These are phyloP conservation scores for Verticillium klebahnii DNA, from an alignment of 2,329 filamentous ascomycete species.

Conservation along the genomic window DNA sequence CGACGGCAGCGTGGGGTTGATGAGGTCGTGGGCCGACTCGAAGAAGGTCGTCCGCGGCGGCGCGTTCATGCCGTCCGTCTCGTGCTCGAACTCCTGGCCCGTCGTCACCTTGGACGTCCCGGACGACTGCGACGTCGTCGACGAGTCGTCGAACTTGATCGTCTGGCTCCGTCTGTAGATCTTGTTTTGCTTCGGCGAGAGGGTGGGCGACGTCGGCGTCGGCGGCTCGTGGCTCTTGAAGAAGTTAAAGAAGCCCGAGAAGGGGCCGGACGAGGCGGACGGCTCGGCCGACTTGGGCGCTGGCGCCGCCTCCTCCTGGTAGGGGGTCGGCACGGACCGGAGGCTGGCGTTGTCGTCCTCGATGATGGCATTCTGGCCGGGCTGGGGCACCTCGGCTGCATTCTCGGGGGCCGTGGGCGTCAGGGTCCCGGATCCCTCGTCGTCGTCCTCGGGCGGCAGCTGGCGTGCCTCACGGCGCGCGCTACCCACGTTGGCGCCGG, in stretches of 20 bases:
- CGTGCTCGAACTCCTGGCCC: slow-evolving; percentile 43
- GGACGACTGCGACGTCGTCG: slow-evolving; percentile 23
- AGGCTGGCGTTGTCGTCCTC: slow-evolving; percentile 63
- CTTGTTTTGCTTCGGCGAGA: slow-evolving; percentile 58
- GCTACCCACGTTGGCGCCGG: slow-evolving; percentile 56
- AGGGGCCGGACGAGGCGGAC: slow-evolving; percentile 39
- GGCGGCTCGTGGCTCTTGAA: slow-evolving; percentile 55
- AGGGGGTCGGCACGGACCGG: slow-evolving; percentile 35
- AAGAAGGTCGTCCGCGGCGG: slow-evolving; percentile 92
- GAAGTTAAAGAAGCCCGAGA: slow-evolving; percentile 66
- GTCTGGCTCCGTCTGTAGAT: slow-evolving; percentile 80
- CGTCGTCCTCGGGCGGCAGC: slow-evolving; percentile 28
- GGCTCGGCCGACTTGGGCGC: slow-evolving; percentile 4
- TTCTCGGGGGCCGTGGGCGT: slow-evolving; percentile 22
- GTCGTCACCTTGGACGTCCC: slow-evolving; percentile 38
- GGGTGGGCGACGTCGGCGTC: slow-evolving; percentile 35
- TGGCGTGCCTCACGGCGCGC: slow-evolving; percentile 40
- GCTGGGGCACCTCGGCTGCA: slow-evolving; percentile 63
- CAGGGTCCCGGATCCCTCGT: slow-evolving; percentile 10
- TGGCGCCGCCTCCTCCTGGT: slow-evolving; percentile 18
- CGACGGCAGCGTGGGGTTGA: slow-evolving; percentile 83
- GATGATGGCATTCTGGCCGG: slow-evolving; percentile 57
- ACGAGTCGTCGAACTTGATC: slow-evolving; percentile 40
- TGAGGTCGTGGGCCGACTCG: slow-evolving; percentile 86
- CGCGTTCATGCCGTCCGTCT: slow-evolving; percentile 49